A percentile compares a stretch with the other conserved stretches of the same genome.
phyloP scores from a whole-genome alignment of 345 rosid species.

The Brassica carinata region DNA sequence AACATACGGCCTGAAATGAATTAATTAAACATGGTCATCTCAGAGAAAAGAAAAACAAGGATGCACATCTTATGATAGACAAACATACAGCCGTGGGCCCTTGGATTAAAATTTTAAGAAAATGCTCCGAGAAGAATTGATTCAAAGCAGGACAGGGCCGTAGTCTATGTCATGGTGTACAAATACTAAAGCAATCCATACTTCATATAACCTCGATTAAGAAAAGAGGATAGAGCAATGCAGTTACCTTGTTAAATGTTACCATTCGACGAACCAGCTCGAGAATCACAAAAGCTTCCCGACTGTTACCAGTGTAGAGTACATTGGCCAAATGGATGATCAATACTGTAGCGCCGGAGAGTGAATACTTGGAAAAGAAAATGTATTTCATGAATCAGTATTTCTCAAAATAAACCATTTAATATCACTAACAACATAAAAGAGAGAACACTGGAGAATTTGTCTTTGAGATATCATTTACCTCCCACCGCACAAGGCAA shows the following conservation, averaged over 20 bases:
- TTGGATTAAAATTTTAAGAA: slow-evolving; percentile 2
- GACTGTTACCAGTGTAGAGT: slow-evolving; percentile 53
- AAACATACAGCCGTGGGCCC: slow-evolving; percentile 10
- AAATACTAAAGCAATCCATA: slow-evolving; percentile 11
- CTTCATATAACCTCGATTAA: slow-evolving; percentile 6
- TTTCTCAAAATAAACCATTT: slow-evolving; percentile 13
- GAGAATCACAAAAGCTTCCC: slow-evolving; percentile 62
- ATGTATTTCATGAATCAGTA: slow-evolving; percentile 34
- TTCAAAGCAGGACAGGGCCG: slow-evolving; percentile 7
- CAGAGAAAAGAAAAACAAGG: slow-evolving; percentile 24
- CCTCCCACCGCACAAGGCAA: slow-evolving; percentile 98
- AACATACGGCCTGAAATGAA: slow-evolving; percentile 63
- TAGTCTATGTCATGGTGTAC: slow-evolving; percentile 1
- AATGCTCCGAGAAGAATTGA: slow-evolving; percentile 8
- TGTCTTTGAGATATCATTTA: slow-evolving; percentile 35
- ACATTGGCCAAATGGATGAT: slow-evolving; percentile 78
- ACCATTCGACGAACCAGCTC: slow-evolving; percentile 80
- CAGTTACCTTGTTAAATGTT: slow-evolving; percentile 72
- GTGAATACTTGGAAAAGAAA: slow-evolving; percentile 52
- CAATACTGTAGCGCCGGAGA: slow-evolving; percentile 72
- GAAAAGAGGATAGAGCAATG: slow-evolving; percentile 19
- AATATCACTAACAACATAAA: slow-evolving; percentile 2
- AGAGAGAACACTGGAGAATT: background rate
- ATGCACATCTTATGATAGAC: slow-evolving; percentile 10
- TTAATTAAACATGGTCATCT: slow-evolving; percentile 21